These are phyloP conservation scores for Penicillium coprophilum DNA, from an alignment of 495 filamentous ascomycete genomes.

Conservation along the genomic window DNA sequence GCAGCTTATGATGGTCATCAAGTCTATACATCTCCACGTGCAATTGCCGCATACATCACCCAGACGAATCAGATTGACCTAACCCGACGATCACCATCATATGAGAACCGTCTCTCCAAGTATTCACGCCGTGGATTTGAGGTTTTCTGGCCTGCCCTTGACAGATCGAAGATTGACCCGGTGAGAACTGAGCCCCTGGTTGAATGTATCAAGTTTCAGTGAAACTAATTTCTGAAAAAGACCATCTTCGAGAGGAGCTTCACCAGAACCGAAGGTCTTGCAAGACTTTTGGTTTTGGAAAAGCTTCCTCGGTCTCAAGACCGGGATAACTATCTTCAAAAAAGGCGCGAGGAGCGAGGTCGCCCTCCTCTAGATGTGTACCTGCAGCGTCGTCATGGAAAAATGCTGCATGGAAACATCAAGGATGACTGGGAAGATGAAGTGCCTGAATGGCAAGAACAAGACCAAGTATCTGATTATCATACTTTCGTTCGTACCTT, in stretches of 20 bases:
- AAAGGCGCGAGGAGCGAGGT: conserved; percentile 67
- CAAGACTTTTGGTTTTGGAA: conserved; percentile 75
- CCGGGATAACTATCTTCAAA: conserved; percentile 63
- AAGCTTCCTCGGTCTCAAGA: conserved; percentile 64
- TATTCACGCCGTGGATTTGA: conserved; percentile 83
- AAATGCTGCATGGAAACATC: conserved; percentile 54
- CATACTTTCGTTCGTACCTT: conserved; percentile 57
- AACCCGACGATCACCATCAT: conserved; percentile 74
- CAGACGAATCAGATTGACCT: conserved; percentile 80
- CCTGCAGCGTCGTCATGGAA: conserved; percentile 19
- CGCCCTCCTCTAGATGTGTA: conserved; percentile 45
- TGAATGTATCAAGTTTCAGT: not conserved
- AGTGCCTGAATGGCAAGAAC: conserved; percentile 74
- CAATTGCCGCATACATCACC: conserved; percentile 71
- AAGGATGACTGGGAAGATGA: conserved; percentile 73
- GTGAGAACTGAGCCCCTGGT: conserved; percentile 19
- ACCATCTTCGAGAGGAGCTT: conserved; percentile 84
- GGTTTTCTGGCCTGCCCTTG: conserved; percentile 70
- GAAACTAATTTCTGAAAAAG: conserved; percentile 17
- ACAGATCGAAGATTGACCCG: conserved; percentile 71
- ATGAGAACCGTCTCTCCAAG: conserved; percentile 85
- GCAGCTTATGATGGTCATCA: conserved; percentile 76
- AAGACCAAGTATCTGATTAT: conserved; percentile 72
- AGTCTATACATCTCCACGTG: conserved; percentile 70
- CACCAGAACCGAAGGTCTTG: conserved; percentile 69